A percentile compares a stretch with the other conserved stretches of the same genome.
phyloP scores from a whole-genome alignment of 805 yeast genomes.

The Spathaspora hagerdaliae region DNA sequence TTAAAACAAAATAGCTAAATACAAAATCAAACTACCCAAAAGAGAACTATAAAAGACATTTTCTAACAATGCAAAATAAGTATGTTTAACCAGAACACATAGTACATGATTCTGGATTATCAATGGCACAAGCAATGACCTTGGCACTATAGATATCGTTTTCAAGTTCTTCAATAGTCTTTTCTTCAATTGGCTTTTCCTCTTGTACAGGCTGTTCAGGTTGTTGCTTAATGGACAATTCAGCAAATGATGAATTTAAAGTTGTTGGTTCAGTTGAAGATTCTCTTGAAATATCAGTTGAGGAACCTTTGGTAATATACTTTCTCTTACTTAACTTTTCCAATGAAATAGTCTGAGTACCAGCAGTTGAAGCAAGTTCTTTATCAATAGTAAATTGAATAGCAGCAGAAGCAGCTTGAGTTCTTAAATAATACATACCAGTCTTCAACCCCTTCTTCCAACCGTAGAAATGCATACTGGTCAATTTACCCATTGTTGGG shows the following conservation, averaged over 20 bases:
- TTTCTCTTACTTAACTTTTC: constrained; percentile 38
- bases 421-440: constrained; percentile 96
- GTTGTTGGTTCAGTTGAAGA: constrained; percentile 38
- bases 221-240: constrained; percentile 29
- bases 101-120: constrained; percentile 95
- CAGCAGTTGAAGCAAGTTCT: constrained; percentile 35
- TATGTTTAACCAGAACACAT: constrained; percentile 89
- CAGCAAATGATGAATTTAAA: constrained; percentile 45
- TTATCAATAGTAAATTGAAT: constrained; percentile 73
- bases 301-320: constrained; percentile 20
- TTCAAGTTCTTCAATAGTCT: constrained; percentile 35
- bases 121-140: constrained; percentile 94
- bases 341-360: constrained; percentile 30
- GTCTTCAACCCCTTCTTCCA: constrained; percentile 99
- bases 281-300: constrained; percentile 20
- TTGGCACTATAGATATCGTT: constrained; percentile 87
- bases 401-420: constrained; percentile 96
- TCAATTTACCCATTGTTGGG: constrained; percentile 95
- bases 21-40: too few species aligned
- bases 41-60: too few species aligned
- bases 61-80: too few species aligned
- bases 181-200: constrained; percentile 12
- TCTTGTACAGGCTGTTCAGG: constrained; percentile 9
- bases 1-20: too few species aligned
- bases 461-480: constrained; percentile 97